Base-by-base conservation (phyloP, 2,329 filamentous ascomycete species). In the Zalaria obscura region DNA sequence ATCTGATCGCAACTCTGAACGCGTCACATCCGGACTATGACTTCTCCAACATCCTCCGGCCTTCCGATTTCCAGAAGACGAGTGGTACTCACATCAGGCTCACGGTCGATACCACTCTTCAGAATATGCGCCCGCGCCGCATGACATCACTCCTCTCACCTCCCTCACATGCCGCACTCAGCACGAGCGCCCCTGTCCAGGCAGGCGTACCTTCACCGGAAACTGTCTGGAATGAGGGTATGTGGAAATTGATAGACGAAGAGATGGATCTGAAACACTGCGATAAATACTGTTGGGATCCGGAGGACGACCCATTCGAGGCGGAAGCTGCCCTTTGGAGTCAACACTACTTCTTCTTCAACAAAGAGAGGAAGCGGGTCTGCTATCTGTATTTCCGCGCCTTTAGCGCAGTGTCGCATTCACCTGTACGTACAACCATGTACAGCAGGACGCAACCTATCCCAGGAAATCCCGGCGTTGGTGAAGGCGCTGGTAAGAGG, bases 331-430 rank as follows among this genome's bases (percentile, higher is more conserved):
- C 88, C 6, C 88, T 98, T 47, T 98, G 89, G 89, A 87, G 84
- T 39, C 72, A 88, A 47, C 88, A 96, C 60, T 95, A 93, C 63
- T 94, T 98, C 68, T 93, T 96, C 62, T 96, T 95, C 73, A 95
- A 93, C 69, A 89, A 89, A 55, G 70, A 79, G 26, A 74, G 81
- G 56, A 96, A 96, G 67, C 78, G 91, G 35, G 89, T 98, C 11
- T 88, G 86, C 46, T 98, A 98, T 59, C 67, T 98, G 36, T 93
- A 95, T 55, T 75, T 95, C 36, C 81, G 89, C 46, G 88, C 85
- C n/a, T 76, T 95, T 36, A 89, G 76, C 44, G 80, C 81, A 51
- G 78, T 83, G 55, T 83, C 69, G 48, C 77, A 70, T 58, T 79
- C 71, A 46, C 81, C 72, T 36, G 58, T 68, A 11, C 57, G 54